Conservation (phyloP, 257 asterid species). For the Fraxinus excelsior region DNA sequence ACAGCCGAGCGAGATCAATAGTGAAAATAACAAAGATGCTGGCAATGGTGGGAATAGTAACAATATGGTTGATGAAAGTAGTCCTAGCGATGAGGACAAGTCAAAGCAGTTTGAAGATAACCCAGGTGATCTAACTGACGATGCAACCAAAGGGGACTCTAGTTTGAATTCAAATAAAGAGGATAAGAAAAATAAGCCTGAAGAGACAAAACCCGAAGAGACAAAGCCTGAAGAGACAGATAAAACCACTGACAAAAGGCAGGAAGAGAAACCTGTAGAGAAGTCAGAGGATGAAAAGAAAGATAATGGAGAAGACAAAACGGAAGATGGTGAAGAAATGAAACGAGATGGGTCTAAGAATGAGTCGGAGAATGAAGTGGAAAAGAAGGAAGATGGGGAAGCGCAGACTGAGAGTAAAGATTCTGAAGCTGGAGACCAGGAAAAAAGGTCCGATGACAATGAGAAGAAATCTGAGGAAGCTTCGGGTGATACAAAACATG, state of each 20-base stretch:
- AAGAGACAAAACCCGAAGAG: slow-evolving; percentile 32
- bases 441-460: slow-evolving; percentile 35
- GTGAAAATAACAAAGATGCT: slow-evolving; percentile 37
- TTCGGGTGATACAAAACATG: slow-evolving; percentile 48
- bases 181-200: slow-evolving; percentile 41
- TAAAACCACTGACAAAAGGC: not conserved
- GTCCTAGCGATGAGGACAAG: slow-evolving; percentile 48
- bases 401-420: slow-evolving; percentile 42
- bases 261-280: slow-evolving; percentile 17
- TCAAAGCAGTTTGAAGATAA: slow-evolving; percentile 88
- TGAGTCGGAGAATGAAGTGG: slow-evolving; percentile 44
- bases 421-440: slow-evolving; percentile 41
- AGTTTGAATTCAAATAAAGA: slow-evolving; percentile 38
- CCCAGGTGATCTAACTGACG: slow-evolving; percentile 89
- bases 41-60: slow-evolving; percentile 32
- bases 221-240: slow-evolving; percentile 30
- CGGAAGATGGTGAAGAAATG: slow-evolving; percentile 29
- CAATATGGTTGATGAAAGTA: slow-evolving; percentile 34
- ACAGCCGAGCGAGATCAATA: slow-evolving; percentile 39
- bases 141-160: slow-evolving; percentile 73
- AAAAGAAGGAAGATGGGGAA: slow-evolving; percentile 43
- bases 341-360: slow-evolving; percentile 39
- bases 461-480: slow-evolving; percentile 50
- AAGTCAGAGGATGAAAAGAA: slow-evolving; percentile 20
- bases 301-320: slow-evolving; percentile 1